phyloP scores from a whole-genome alignment of 768 basidiomycete genomes.

The Lentinula sp. region DNA sequence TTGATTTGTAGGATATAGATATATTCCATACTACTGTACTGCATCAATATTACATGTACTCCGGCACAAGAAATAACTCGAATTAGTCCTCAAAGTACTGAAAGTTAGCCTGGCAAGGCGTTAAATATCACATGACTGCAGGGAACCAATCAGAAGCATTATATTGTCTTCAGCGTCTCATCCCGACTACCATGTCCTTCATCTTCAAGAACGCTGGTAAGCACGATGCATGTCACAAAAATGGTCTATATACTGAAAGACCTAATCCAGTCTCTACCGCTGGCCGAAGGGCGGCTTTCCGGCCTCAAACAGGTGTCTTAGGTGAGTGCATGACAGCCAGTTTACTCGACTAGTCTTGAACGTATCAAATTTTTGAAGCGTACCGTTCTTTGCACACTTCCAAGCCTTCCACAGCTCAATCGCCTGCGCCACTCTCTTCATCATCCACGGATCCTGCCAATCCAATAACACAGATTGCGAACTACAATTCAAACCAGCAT shows the following conservation, averaged over 20 bases:
- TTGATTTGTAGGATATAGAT: conserved; percentile 3
- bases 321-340: conserved; percentile 21
- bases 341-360: conserved; percentile 11
- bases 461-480: conserved; percentile 68
- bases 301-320: conserved; percentile 37
- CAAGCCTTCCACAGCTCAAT: conserved; percentile 31
- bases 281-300: conserved; percentile 37
- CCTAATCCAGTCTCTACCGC: conserved; percentile 26
- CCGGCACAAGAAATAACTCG: not conserved
- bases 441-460: conserved; percentile 38
- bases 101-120: too few relatives aligned
- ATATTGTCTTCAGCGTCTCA: conserved; percentile 14
- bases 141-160: conserved; percentile 19
- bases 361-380: conserved; percentile 22
- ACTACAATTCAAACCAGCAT: conserved; percentile 75
- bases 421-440: conserved; percentile 26
- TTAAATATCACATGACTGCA: conserved; percentile 12
- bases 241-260: conserved; percentile 1
- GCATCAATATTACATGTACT: not conserved
- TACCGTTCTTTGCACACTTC: conserved; percentile 56
- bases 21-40: not conserved
- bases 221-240: not conserved
- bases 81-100: too few relatives aligned
- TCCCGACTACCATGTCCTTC: conserved; percentile 42
- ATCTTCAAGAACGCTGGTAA: conserved; percentile 29